Base-by-base conservation (phyloP, 176 grass and related monocot species). In the Neostapfia colusana region DNA sequence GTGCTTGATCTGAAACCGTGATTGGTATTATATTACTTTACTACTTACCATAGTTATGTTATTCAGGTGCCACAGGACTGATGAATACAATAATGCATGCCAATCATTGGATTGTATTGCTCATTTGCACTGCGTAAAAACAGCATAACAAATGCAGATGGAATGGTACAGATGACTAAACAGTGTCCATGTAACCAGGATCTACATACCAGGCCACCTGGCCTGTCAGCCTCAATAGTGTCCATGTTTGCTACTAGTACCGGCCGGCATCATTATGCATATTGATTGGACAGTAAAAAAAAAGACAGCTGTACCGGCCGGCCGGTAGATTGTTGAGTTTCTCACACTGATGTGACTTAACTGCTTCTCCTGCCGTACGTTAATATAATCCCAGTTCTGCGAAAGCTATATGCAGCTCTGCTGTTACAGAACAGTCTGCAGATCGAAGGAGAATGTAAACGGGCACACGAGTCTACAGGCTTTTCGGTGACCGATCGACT, bases 181-280 rank as follows among this genome's bases (percentile, higher is more conserved):
- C 53, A 31, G 31, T 31, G 31, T 31, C 1, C 31, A 31, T 31
- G 31, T 31, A 31, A 31, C 31, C 16, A 51, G 17, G 67, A 72
- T 51, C 65, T 36, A 18, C 43, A n/a, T 26, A 55, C 42, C 60
- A 42, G 11, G 23, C 13, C 43, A 69, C 63, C 69, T 81, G 54
- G 41, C 24, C 23, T 77, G 66, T 83, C 85, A 67, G 31, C 49
- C 48, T 18, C 63, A 18, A 37, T 34, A 60, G 67, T 43, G 41
- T 67, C 39, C 50, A 25, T 25, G 13, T n/a, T n/a, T n/a, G n/a
- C n/a, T n/a, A n/a, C n/a, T n/a, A n/a, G n/a, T n/a, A n/a, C n/a
- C n/a, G n/a, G n/a, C n/a, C n/a, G n/a, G n/a, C n/a, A n/a, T n/a
- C n/a, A n/a, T n/a, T n/a, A n/a, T n/a, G n/a, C n/a, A n/a, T n/a